phyloP scores from a whole-genome alignment of 345 rosid genomes.

The Citrus inodora region DNA sequence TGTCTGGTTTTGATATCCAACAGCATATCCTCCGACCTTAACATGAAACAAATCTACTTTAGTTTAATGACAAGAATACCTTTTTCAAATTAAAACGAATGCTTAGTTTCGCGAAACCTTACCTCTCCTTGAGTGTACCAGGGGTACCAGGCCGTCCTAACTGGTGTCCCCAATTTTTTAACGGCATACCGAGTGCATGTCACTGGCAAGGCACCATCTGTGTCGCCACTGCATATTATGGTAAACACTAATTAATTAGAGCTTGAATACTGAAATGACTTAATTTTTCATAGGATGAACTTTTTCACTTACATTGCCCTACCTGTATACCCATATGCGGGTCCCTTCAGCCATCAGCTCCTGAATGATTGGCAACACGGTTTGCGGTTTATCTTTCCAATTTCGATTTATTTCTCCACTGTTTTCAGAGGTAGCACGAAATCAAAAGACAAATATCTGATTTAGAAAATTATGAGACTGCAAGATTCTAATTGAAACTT shows the following conservation, averaged over 20 bases:
- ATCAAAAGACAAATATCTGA: neutral
- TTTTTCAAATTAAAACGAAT: neutral
- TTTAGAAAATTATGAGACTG: neutral
- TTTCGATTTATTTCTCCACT: slow-evolving; percentile 15
- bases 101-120: neutral
- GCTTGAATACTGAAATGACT: neutral
- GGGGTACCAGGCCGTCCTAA: slow-evolving; percentile 16
- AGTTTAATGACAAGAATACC: neutral
- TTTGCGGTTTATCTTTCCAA: slow-evolving; percentile 18
- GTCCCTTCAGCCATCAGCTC: slow-evolving; percentile 17
- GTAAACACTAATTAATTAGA: neutral
- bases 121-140: slow-evolving; percentile 26
- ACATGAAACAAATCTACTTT: neutral
- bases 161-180: slow-evolving; percentile 4
- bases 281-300: neutral
- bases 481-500: neutral
- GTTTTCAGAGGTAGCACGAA: neutral
- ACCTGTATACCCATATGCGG: slow-evolving; percentile 19
- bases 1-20: slow-evolving; percentile 19
- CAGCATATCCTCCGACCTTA: slow-evolving; percentile 22
- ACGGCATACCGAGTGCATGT: slow-evolving; percentile 18
- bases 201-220: slow-evolving; percentile 19
- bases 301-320: neutral
- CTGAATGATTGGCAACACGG: slow-evolving; percentile 24
- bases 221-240: slow-evolving; percentile 18